Conservation (phyloP, 495 filamentous ascomycete genomes). For the Amphirosellinia nigrospora region DNA sequence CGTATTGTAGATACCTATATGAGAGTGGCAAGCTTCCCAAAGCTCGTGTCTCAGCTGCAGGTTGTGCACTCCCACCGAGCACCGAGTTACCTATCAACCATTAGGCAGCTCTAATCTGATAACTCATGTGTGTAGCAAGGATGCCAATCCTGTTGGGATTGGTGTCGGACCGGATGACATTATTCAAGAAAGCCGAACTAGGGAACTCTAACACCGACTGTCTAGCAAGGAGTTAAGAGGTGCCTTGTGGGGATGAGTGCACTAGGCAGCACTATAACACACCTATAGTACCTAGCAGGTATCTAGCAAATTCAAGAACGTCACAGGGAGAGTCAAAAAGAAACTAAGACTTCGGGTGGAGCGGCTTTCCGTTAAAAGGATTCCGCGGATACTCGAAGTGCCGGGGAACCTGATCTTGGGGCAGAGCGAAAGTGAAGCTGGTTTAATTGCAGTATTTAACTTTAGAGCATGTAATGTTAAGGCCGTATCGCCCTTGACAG, state of each 20-base stretch:
- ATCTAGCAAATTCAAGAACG: background rate
- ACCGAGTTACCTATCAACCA: background rate
- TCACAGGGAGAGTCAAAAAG: background rate
- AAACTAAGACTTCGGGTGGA: background rate
- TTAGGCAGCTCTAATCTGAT: background rate
- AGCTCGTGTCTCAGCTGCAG: background rate
- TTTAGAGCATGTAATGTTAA: background rate
- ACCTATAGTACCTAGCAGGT: background rate
- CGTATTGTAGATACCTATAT: background rate
- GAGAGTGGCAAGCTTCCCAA: background rate
- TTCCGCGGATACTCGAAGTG: slow-evolving; percentile 2
- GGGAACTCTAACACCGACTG: slow-evolving; percentile 5
- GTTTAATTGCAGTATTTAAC: slow-evolving; percentile 5
- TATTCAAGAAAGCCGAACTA: background rate
- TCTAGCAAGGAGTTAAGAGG: slow-evolving; percentile 12
- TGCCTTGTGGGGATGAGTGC: slow-evolving; percentile 10
- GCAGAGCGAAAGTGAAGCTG: background rate
- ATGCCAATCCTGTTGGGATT: too few species aligned
- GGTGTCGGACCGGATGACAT: background rate
- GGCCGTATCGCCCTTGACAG: background rate
- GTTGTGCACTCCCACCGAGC: background rate
- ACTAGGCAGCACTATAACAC: background rate
- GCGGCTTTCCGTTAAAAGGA: background rate
- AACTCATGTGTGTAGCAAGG: too few species aligned
- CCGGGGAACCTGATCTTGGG: background rate